These are phyloP conservation scores for Fusarium lateritium DNA, from an alignment of 2,329 filamentous ascomycete genomes.

Conservation along the genomic window DNA sequence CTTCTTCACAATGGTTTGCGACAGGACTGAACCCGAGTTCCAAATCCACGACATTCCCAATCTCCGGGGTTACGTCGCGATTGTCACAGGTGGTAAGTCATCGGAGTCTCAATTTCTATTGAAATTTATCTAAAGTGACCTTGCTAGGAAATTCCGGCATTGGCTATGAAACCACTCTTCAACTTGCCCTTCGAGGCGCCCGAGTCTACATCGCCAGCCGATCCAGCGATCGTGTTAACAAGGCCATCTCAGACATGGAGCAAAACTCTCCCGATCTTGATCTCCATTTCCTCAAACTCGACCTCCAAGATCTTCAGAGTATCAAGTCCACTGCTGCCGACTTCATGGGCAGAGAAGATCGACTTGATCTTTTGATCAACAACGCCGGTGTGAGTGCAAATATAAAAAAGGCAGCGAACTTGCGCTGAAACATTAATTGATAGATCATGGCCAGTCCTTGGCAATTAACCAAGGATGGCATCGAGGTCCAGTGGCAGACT, in stretches of 20 bases:
- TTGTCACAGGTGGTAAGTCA: constrained; percentile 44
- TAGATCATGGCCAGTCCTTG: constrained; percentile 45
- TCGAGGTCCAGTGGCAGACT: constrained; percentile 44
- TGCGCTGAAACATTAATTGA: constrained; percentile 30
- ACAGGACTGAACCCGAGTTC: constrained; percentile 27
- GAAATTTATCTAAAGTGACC: accelerated
- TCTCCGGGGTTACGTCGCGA: constrained; percentile 40
- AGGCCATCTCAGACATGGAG: constrained; percentile 42
- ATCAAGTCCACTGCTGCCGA: constrained; percentile 34
- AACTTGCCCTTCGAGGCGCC: constrained; percentile 39
- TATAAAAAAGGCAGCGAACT: too few species aligned
- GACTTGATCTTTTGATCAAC: constrained; percentile 44
- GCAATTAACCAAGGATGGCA: constrained; percentile 40
- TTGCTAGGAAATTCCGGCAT: constrained; percentile 39
- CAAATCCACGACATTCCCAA: constrained; percentile 39
- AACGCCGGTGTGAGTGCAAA: constrained; percentile 49
- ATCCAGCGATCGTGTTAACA: constrained; percentile 37
- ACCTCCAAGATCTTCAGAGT: constrained; percentile 41
- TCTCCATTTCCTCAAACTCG: constrained; percentile 44
- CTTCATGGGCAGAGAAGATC: constrained; percentile 36
- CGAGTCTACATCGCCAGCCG: constrained; percentile 45
- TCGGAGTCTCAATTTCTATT: accelerated
- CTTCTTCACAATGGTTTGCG: constrained; percentile 17
- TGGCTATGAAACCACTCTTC: constrained; percentile 42
- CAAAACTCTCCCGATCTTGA: constrained; percentile 25